Base-by-base conservation (phyloP, 2,329 filamentous ascomycete genomes). In the Lomentospora prolificans region DNA sequence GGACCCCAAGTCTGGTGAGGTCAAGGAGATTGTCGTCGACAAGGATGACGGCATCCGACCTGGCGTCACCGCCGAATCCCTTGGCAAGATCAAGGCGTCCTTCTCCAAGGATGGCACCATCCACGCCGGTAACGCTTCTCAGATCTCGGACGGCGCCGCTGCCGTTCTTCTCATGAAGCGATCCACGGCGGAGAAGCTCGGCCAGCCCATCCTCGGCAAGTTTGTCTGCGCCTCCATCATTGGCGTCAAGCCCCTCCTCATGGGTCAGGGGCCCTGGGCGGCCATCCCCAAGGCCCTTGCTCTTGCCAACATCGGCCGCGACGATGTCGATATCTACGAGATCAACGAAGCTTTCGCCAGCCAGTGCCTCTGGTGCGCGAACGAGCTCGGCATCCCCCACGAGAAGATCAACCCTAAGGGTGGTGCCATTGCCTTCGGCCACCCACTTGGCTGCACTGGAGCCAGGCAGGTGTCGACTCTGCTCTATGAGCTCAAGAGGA, bases 291-390 rank as follows among this genome's bases (percentile, higher is more conserved):
- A 91, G 68, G 91, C 89, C 3, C 85, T 96, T 57, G 81, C 89
- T 68, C 91, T 94, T 70, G 89, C 91, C 0, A 90, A 91, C 58
- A 84, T 99, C 64, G 78, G 77, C 68, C 89, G 86, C 72, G 86
- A 95, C 57, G 92, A 97, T 63, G 90, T 99, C 28, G 94, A 97
- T 69, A 92, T 97, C 67, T 97, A 82, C 67, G 94, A 99, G 81
- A 96, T 99, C 80, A 99, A 99, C 77, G 94, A 99, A 81, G 94
- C 94, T 1, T 99, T 99, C 70, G 94, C 94, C 30, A 89, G 84
- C 60, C 92, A 97, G 79, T 96, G 90, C 72, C 72, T 97, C 62
- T 97, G 88, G 87, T 96, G 90, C 71, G 83, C 89, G 60, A 89
- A 94, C 65, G 85, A 96, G 77, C 81, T 99, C 22, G 86, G 86